Evolutionary conservation across 768 basidiomycete species (phyloP).

Genomic region (Nidularia pulvinata): DNA sequence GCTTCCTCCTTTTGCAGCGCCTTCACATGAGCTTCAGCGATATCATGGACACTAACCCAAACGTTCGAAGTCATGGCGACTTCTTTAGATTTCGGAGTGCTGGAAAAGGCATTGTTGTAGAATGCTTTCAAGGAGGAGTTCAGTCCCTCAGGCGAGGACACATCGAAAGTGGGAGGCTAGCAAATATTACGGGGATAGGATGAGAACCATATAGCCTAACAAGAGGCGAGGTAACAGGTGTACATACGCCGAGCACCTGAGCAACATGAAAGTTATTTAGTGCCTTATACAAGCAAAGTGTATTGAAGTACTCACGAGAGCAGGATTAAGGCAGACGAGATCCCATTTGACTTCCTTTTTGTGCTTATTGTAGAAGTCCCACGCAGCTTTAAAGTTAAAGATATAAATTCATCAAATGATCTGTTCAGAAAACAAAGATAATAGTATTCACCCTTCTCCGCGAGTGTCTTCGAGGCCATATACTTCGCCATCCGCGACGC

Average conservation of each 20-base stretch:
- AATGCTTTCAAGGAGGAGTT: conserved; percentile 32
- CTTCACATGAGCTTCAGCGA: conserved; percentile 52
- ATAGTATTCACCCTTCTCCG: conserved; percentile 47
- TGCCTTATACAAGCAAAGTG: not conserved
- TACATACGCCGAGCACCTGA: conserved; percentile 28
- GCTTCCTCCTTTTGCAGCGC: conserved; percentile 53
- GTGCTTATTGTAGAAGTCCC: conserved; percentile 40
- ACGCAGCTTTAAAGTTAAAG: conserved; percentile 26
- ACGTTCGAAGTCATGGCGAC: conserved; percentile 10
- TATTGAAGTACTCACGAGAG: conserved; percentile 32
- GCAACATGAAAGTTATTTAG: not conserved
- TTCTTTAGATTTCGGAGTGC: conserved; percentile 13
- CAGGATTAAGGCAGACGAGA: conserved; percentile 52
- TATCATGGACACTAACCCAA: conserved; percentile 56
- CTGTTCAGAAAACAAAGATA: too few relatives aligned
- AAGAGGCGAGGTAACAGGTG: too few relatives aligned
- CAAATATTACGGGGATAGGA: not conserved
- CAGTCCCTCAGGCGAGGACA: conserved; percentile 26
- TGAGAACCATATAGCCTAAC: too few relatives aligned
- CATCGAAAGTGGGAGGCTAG: conserved; percentile 42
- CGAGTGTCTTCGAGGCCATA: conserved; percentile 60
- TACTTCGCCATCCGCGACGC: conserved; percentile 45
- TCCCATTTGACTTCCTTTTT: conserved; percentile 47
- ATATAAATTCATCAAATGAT: too few relatives aligned
- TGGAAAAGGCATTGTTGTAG: conserved; percentile 20